Base-by-base conservation (phyloP, 129 eudicot genomes). In the Flaveria robusta region DNA sequence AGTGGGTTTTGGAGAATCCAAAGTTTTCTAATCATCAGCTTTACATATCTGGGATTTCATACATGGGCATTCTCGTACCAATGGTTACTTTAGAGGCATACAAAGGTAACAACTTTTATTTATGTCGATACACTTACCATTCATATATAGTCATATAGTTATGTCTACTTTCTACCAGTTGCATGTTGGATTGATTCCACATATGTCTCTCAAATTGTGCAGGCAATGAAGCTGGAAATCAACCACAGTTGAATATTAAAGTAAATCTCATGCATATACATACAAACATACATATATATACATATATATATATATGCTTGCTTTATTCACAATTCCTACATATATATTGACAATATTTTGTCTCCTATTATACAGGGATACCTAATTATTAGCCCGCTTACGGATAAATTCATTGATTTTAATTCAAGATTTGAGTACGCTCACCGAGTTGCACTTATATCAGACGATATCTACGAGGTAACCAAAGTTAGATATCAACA, bases 391-490 rank as follows among this genome's bases (percentile, higher is more conserved):
- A 74, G 68, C 52, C 84, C 84, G 52, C 22, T 66, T 19, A 80
- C 79, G 0, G 79, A 80, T 45, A 55, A 41, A 14, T 50, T 37
- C 19, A 5, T 1, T 19, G 79, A 74, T 49, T 42, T 29, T 5
- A 80, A 80, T 58, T 74, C 79, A 55, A 74, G 73, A 74, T 19
- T 65, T 42, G 67, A 51, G 63, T 74, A 52, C 18, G 71, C 84
- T 54, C 84, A 80, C 16, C 74, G 79, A 3, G n/a, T 80, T 20
- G 68, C 70, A 80, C 74, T 80, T 27, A 62, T 79, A 64, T 72
- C 83, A 18, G 67, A 79, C 18, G 74, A 72, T 20, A 47, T 79
- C 49, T 72, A 80, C 22, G 52, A 80, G 84, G 84, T 80, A 67
- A 52, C 13, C 7, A 39, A 3, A n/a, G 0, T 4, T 29, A 23